phyloP scores from a whole-genome alignment of 2,329 filamentous ascomycete species.

The Monosporascus sp. region DNA sequence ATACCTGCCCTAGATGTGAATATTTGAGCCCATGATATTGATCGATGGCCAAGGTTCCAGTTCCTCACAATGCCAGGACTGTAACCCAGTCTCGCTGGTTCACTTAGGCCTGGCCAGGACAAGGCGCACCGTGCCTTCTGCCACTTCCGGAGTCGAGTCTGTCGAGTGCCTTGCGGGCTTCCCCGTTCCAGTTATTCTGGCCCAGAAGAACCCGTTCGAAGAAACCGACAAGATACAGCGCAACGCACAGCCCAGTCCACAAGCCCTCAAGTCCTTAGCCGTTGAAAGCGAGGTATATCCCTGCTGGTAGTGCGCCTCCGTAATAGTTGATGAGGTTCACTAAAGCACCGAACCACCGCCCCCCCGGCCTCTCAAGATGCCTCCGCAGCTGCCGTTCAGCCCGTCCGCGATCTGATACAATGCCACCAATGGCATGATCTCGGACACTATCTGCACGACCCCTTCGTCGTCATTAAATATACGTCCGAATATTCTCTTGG shows the following conservation, averaged over 20 bases:
- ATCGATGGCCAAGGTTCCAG: too few relatives aligned
- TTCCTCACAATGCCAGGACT: too few relatives aligned
- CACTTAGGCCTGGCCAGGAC: too few relatives aligned
- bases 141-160: conserved; percentile 53
- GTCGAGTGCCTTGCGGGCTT: conserved; percentile 66
- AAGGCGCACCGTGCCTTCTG: too few relatives aligned
- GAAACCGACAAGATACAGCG: conserved; percentile 71
- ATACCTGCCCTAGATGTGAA: too few relatives aligned
- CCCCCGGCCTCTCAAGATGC: conserved; percentile 74
- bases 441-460: conserved; percentile 67
- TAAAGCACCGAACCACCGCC: conserved; percentile 76
- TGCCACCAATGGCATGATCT: conserved; percentile 80
- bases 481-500: conserved; percentile 66
- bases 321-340: conserved; percentile 85
- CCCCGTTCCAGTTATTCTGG: conserved; percentile 68
- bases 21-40: too few relatives aligned
- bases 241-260: conserved; percentile 80
- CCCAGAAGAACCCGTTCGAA: conserved; percentile 77
- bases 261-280: conserved; percentile 77
- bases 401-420: conserved; percentile 89
- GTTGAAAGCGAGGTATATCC: conserved; percentile 79
- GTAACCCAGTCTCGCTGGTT: too few relatives aligned
- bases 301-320: conserved; percentile 71
- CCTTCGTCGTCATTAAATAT: conserved; percentile 75
- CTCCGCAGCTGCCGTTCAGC: conserved; percentile 78